Base-by-base conservation (phyloP, 1,284 basidiomycete genomes). In the Trichosporon sp. region DNA sequence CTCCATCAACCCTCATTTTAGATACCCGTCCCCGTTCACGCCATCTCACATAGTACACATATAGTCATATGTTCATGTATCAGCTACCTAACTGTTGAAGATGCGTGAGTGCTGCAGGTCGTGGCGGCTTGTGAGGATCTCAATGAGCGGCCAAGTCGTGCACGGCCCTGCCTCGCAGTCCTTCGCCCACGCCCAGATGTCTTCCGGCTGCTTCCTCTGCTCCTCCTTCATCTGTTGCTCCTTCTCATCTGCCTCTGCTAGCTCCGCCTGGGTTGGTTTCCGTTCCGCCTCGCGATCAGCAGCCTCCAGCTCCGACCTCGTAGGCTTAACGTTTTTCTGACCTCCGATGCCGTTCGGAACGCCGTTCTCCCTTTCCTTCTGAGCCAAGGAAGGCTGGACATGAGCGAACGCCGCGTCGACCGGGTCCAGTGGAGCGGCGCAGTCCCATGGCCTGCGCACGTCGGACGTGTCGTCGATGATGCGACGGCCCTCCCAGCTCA, bases 71-170 rank as follows among this genome's bases (percentile, higher is more conserved):
- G 25, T 29, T 9, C 27, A 60, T 60, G 56, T 60, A 60, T 60
- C 56, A 67, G 47, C 47, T 12, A 11, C 21, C 47, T 75, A 84
- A 62, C 82, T 81, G 83, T 99, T 99, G 86, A 99, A 99, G 74
- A 99, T 92, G 65, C 95, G 87, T 42, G 94, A 95, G 84, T 98
- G 96, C 80, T 97, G 91, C 76, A 95, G 84, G 84, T 98, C 96
- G 82, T 99, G 96, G 71, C 96, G 86, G 32, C 89, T 88, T 53
- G 91, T 89, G 21, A 98, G 85, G 56, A 98, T 91, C 83, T 99
- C 96, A n/a, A 95, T 95, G 15, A 99, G 81, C 0, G 96, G 96
- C 93, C 95, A 99, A 4, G 92, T 97, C 73, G 90, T 94, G 27
- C 91, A 90, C 4, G 94, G 94, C 1, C 83, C 85, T 15, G 35